A percentile compares a stretch with the other conserved stretches of the same genome.
Evolutionary conservation across 148 eudicot species (phyloP).

Genomic region (Amaranthus palmeri): DNA sequence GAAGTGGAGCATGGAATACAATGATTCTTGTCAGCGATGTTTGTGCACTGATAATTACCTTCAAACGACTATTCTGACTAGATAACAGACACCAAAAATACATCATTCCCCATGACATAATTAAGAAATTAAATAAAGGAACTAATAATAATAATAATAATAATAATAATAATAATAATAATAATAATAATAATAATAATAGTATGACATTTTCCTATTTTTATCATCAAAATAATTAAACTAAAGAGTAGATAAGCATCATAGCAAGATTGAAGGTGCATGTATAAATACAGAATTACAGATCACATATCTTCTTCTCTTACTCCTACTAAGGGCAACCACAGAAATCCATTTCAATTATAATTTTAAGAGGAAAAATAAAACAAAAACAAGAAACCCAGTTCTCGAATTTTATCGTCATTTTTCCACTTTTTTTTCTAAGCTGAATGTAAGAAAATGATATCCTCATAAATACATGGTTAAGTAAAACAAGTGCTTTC

Average conservation of each 20-base stretch:
- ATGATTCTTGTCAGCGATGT: constrained; percentile 7
- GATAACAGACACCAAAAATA: not conserved
- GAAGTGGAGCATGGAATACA: no score
- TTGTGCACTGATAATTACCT: constrained; percentile 6
- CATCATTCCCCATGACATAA: not conserved
- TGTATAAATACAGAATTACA: constrained; percentile 39
- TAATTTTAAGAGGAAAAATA: constrained; percentile 13
- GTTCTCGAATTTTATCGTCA: constrained; percentile 23
- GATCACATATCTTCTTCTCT: constrained; percentile 31
- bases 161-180: not conserved
- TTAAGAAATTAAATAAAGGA: constrained; percentile 2
- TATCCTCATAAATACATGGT: constrained; percentile 35
- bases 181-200: not conserved
- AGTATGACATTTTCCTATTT: constrained; percentile 1
- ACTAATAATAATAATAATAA: not conserved
- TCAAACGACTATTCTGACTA: not conserved
- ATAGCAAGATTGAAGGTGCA: constrained; percentile 13
- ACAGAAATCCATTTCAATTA: constrained; percentile 29
- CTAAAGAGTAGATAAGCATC: constrained; percentile 21
- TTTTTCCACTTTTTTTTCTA: constrained; percentile 18
- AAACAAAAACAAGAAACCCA: constrained; percentile 19
- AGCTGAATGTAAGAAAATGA: constrained; percentile 31
- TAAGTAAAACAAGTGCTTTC: constrained; percentile 20
- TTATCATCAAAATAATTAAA: constrained; percentile 15
- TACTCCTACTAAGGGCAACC: constrained; percentile 27